Evolutionary conservation across 805 yeast species (phyloP).

Genomic region (Maudiozyma saulgeensis): DNA sequence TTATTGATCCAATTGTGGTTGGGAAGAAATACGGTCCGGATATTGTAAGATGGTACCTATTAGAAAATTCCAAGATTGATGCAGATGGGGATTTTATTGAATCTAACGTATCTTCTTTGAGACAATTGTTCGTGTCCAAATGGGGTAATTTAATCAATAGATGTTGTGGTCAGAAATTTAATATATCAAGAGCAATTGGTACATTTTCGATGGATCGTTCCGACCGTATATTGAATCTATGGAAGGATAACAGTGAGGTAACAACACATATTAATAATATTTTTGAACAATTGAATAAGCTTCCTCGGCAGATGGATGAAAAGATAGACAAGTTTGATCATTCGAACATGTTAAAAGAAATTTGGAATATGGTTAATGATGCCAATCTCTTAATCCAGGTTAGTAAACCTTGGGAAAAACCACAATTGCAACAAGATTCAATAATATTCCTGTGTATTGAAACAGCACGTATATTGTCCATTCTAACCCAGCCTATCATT

Average conservation of each 20-base stretch:
- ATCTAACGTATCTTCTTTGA: conserved; percentile 37
- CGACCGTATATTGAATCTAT: not conserved
- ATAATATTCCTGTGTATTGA: conserved; percentile 63
- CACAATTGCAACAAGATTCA: conserved; percentile 36
- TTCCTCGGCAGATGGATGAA: conserved; percentile 29
- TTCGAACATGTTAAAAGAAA: conserved; percentile 43
- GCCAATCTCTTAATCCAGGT: conserved; percentile 63
- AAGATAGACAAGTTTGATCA: conserved; percentile 41
- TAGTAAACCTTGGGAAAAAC: conserved; percentile 65
- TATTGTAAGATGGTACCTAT: conserved; percentile 61
- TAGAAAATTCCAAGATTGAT: conserved; percentile 65
- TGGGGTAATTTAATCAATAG: conserved; percentile 73
- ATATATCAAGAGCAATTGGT: conserved; percentile 38
- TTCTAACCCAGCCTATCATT: conserved; percentile 61
- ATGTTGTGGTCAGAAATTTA: conserved; percentile 61
- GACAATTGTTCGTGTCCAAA: conserved; percentile 68
- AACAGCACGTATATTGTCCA: conserved; percentile 53
- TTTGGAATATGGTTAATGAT: conserved; percentile 50
- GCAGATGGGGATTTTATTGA: conserved; percentile 76
- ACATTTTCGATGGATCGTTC: conserved; percentile 12
- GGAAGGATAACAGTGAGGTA: conserved; percentile 1
- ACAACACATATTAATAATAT: not conserved
- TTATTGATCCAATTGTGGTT: conserved; percentile 77
- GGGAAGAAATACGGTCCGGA: conserved; percentile 60
- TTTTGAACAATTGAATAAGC: not conserved